Conservation (phyloP, 2,329 filamentous ascomycete species). For the Annulohypoxylon truncatum region DNA sequence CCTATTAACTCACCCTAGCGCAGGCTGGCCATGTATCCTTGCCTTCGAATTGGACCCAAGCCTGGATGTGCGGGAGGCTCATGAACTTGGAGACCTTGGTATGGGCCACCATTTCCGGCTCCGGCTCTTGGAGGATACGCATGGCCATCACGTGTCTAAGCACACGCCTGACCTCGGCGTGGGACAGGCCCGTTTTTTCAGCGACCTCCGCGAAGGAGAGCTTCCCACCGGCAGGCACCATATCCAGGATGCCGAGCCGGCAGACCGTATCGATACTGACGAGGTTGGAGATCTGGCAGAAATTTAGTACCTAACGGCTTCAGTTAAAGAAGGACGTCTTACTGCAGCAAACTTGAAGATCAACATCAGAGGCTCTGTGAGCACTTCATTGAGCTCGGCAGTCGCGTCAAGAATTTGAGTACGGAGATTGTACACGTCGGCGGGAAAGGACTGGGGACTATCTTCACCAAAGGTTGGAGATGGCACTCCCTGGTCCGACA, state of each 20-base stretch:
- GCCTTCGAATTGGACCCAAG: neutral
- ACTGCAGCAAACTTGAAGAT: neutral
- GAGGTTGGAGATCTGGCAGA: neutral
- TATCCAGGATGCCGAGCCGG: neutral
- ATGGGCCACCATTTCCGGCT: neutral
- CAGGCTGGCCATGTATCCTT: neutral
- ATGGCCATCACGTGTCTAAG: neutral
- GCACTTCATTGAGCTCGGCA: neutral
- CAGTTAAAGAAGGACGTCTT: too few relatives aligned
- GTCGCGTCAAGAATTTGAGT: neutral
- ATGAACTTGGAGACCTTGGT: neutral
- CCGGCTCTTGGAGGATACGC: neutral
- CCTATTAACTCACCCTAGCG: neutral
- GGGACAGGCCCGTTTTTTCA: neutral
- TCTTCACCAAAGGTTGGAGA: neutral
- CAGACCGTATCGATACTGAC: neutral
- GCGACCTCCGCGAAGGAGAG: neutral
- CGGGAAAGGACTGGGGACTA: neutral
- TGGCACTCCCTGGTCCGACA: neutral
- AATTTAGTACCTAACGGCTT: too few relatives aligned
- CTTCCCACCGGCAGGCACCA: neutral
- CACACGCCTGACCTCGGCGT: neutral
- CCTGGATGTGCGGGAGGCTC: neutral
- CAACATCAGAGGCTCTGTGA: neutral
- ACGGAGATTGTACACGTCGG: neutral